These are phyloP conservation scores for Emiliania huxleyi DNA, from an alignment of 78 protist species.

Conservation along the genomic window DNA sequence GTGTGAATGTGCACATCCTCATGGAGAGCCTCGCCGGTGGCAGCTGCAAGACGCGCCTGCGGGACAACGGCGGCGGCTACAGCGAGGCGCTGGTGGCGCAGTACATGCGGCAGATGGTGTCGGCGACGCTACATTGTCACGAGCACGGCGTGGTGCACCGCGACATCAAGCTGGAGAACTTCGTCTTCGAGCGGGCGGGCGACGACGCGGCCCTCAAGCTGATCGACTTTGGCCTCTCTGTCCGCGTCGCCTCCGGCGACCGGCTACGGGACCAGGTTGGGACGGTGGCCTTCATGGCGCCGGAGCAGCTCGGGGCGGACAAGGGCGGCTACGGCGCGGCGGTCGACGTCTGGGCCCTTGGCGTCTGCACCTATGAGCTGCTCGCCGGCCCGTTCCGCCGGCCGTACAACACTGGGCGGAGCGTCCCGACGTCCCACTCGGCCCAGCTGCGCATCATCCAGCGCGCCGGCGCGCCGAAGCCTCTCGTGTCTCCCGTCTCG, in stretches of 20 bases:
- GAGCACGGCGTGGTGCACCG: conserved; percentile 15
- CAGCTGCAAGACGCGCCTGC: not conserved
- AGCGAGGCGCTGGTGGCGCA: not conserved
- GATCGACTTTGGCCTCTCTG: not conserved
- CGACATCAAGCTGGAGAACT: conserved; percentile 46
- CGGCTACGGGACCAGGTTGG: not conserved
- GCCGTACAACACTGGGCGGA: not conserved
- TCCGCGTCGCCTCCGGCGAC: not conserved
- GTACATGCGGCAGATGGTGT: not conserved
- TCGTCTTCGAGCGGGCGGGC: not conserved
- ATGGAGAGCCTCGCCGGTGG: not conserved
- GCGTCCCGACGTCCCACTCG: not conserved
- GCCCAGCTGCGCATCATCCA: not conserved
- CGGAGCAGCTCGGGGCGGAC: conserved; percentile 56
- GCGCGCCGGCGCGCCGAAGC: no score
- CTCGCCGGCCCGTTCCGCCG: not conserved
- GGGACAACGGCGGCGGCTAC: no score
- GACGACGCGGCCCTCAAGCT: not conserved
- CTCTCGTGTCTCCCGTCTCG: no score
- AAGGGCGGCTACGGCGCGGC: conserved; percentile 33
- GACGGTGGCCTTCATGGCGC: conserved; percentile 22
- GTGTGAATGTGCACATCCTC: not conserved
- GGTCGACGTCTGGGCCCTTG: conserved; percentile 74
- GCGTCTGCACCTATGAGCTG: conserved; percentile 55
- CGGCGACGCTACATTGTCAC: conserved; percentile 36